These are phyloP conservation scores for Falciphora oryzae DNA, from an alignment of 2,329 filamentous ascomycete species.

Conservation along the genomic window DNA sequence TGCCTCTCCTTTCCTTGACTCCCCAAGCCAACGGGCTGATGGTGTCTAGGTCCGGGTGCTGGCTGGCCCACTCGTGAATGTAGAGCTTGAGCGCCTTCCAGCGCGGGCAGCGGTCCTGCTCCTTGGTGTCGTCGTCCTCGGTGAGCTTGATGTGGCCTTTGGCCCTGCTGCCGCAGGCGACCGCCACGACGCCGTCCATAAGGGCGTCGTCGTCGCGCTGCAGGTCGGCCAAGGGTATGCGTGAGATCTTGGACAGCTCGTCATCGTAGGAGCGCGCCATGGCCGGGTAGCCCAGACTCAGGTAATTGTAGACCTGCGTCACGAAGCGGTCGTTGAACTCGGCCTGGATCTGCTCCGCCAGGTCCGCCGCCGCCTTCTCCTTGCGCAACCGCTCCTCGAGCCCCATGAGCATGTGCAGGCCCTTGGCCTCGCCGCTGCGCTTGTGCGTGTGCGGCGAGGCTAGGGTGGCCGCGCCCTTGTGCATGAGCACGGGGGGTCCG, in stretches of 20 bases:
- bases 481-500: constrained; percentile 15
- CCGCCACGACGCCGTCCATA: constrained; percentile 30
- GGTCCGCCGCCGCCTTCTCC: constrained; percentile 44
- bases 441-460: constrained; percentile 10
- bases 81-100: constrained; percentile 84
- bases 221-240: constrained; percentile 63
- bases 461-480: constrained; percentile 8
- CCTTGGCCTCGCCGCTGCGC: constrained; percentile 29
- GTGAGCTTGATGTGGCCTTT: constrained; percentile 72
- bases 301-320: constrained; percentile 95
- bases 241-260: constrained; percentile 77
- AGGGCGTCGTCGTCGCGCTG: constrained; percentile 60
- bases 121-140: constrained; percentile 38
- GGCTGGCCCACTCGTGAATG: constrained; percentile 82
- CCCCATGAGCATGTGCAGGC: constrained; percentile 44
- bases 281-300: constrained; percentile 86
- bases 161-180: constrained; percentile 31
- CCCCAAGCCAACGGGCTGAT: constrained; percentile 61
- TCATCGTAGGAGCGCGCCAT: constrained; percentile 77
- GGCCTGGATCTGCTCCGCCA: constrained; percentile 45
- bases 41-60: constrained; percentile 69
- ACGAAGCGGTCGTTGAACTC: constrained; percentile 84
- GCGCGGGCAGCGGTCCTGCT: constrained; percentile 54
- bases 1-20: constrained; percentile 59
- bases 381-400: constrained; percentile 44